These are phyloP conservation scores for Sporothrix brunneoviolacea DNA, from an alignment of 2,329 filamentous ascomycete species.

Conservation along the genomic window DNA sequence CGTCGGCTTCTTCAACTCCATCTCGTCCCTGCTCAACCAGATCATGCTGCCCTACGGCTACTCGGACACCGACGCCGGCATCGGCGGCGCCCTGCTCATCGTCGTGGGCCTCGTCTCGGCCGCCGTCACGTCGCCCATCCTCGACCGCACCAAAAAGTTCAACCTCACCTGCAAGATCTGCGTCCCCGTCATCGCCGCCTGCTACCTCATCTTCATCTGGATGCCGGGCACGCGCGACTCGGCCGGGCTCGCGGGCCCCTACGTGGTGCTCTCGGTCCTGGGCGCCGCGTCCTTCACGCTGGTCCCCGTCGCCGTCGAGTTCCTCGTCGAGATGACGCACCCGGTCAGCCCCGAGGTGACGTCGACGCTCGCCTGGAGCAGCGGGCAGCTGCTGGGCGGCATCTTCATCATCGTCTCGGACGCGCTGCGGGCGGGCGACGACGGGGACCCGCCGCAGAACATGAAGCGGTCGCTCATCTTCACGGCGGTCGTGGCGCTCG, in stretches of 20 bases:
- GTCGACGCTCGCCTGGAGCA: constrained; percentile 75
- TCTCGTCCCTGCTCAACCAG: constrained; percentile 83
- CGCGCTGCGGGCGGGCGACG: constrained; percentile 53
- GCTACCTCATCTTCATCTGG: constrained; percentile 75
- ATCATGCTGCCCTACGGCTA: constrained; percentile 83
- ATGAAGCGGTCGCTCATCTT: constrained; percentile 75
- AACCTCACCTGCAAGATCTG: constrained; percentile 64
- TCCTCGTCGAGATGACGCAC: constrained; percentile 78
- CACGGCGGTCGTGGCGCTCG: constrained; percentile 62
- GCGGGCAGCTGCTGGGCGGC: constrained; percentile 78
- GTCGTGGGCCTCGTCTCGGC: constrained; percentile 74
- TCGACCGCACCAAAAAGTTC: constrained; percentile 80
- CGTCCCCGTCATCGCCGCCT: constrained; percentile 65
- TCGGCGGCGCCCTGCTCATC: constrained; percentile 84
- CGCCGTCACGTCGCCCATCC: constrained; percentile 70
- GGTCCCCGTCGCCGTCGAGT: constrained; percentile 80
- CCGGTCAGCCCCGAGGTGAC: constrained; percentile 82
- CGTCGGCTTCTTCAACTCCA: constrained; percentile 88
- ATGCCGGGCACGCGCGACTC: constrained; percentile 57
- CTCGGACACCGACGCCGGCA: constrained; percentile 75
- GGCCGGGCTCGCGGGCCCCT: constrained; percentile 56
- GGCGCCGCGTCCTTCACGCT: constrained; percentile 76
- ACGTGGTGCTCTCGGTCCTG: constrained; percentile 66
- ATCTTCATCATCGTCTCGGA: constrained; percentile 80
- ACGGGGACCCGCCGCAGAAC: constrained; percentile 55